Evolutionary conservation across 371 early-diverging fungal genomes (phyloP), one percentile per base, ranked within the genome.

Genomic region (Syncephalastrum racemosum): DNA sequence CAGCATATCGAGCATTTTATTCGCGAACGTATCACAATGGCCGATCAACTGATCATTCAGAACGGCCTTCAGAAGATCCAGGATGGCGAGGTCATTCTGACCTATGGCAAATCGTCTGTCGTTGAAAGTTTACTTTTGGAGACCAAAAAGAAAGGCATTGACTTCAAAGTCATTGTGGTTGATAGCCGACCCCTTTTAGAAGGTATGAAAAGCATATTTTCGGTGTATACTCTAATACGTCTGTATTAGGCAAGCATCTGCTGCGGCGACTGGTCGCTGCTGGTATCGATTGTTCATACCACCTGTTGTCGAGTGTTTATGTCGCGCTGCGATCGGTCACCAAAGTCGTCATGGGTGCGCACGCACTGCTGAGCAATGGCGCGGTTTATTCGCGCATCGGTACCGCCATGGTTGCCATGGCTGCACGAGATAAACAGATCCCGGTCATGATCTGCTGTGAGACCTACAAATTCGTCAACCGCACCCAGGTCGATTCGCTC

Each of bases 371-470:
- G 46, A 88, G 93, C 53, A 98, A 98, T 64, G 99, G 99, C 16
- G 90, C 95, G 3, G 73, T 98, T 41, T 85, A 96, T 66, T 89
- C 95, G 10, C 87, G 98, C 39, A 88, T 88, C 4, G 99, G 99
- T 16, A 96, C 96, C 4, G 89, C 97, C 4, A 81, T 92, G 66
- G 93, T 97, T 5, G 93, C 94, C 4, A 88, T 96, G 89, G 84
- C 91, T 27, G 97, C 97, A 0, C 83, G 89, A 58, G 88, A 91
- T 46, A 84, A 82, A 56, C 88, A 91, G 63, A 85, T 97, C 20
- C 98, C 98, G 2, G 95, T 97, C 16, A 93, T 99, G 79, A 95
- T 95, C 10, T 84, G 90, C 58, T 95, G 97, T 71, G 98, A 97
- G 72, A 92, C 91, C 1, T 96, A 95, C 80, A 99, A 99, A 79